Evolutionary conservation across 2,329 filamentous ascomycete species (phyloP).

Genomic region (Blastomyces gilchristii): DNA sequence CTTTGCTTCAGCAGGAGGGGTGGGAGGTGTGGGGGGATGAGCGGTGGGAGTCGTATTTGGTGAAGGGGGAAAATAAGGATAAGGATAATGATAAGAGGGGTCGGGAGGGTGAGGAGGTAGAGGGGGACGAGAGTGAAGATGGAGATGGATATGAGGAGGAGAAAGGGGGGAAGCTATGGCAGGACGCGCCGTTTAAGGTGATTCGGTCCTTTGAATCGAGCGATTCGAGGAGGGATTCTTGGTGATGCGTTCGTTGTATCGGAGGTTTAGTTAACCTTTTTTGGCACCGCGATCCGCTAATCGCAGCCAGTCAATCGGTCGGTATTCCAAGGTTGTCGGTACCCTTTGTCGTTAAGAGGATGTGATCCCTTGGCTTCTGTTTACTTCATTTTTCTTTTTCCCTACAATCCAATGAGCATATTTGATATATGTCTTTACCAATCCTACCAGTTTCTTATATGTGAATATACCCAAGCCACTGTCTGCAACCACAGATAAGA

Average conservation of each 20-base stretch:
- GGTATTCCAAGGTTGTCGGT: too few species aligned
- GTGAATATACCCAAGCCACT: too few species aligned
- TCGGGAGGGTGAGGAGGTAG: not conserved
- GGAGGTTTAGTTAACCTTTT: too few species aligned
- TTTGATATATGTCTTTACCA: too few species aligned
- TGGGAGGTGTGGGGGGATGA: not conserved
- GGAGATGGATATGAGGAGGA: not conserved
- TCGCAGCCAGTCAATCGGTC: too few species aligned
- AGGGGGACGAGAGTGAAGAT: not conserved
- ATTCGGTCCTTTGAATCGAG: not conserved
- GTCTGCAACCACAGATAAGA: too few species aligned
- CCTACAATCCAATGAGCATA: too few species aligned
- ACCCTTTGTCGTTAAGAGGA: too few species aligned
- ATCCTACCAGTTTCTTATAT: too few species aligned
- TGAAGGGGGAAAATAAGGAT: not conserved
- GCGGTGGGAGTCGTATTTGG: slow-evolving; percentile 1
- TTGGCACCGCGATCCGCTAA: too few species aligned
- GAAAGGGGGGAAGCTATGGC: not conserved
- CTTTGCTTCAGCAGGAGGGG: not conserved
- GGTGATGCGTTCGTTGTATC: not conserved
- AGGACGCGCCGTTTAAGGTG: not conserved
- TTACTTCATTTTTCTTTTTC: too few species aligned
- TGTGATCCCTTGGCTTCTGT: too few species aligned
- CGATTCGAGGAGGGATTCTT: not conserved
- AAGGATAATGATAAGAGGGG: not conserved